Base-by-base conservation (phyloP, 2,329 filamentous ascomycete genomes). In the Mycogone perniciosa region DNA sequence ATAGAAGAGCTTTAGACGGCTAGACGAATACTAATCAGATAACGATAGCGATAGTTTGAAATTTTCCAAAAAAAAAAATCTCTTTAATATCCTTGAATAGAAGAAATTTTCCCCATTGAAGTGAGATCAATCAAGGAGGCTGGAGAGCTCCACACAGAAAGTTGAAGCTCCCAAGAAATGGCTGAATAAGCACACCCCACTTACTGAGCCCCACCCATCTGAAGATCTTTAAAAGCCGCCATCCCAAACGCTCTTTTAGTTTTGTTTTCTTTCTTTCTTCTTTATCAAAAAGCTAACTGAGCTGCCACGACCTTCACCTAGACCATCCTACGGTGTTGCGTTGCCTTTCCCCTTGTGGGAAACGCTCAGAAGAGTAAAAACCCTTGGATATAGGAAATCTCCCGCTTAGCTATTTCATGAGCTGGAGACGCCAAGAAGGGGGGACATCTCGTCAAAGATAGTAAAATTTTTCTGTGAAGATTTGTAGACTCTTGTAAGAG, bases 321-420 rank as follows among this genome's bases (percentile, higher is more conserved):
- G 75, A 45, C 43, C 65, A 59, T 62, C 63, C 71, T 65, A 82
- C 79, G 77, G 78, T 81, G 79, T 76, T 69, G 77, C 64, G 79
- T 82, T 82, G 79, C 79, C 79, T 76, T 76, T 75, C 71, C 69
- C 69, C 62, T 48, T 51, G 48, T 56, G 71, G 71, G 74, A 74
- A 74, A 66, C 62, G 69, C 74, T 80, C 76, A 78, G 77, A 71
- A 82, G 76, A 82, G 66, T 56, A 71, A 76, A 20, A 67, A 69
- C 73, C 78, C 78, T 76, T 76, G 76, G 67, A 72, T 72, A 79
- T 81, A 82, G 79, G 79, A 82, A 82, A 77, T 80, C 74, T 80
- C 66, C 67, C 76, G 74, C 66, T 67, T 64, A 67, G 67, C 67
- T 62, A 66, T 53, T 53, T 69, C 62, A 68, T 70, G 75, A 75